Percentiles rank a stretch among this genome's conserved stretches.
phyloP scores from a whole-genome alignment of 1,284 basidiomycete genomes.

The Ceratobasidium theobromae region DNA sequence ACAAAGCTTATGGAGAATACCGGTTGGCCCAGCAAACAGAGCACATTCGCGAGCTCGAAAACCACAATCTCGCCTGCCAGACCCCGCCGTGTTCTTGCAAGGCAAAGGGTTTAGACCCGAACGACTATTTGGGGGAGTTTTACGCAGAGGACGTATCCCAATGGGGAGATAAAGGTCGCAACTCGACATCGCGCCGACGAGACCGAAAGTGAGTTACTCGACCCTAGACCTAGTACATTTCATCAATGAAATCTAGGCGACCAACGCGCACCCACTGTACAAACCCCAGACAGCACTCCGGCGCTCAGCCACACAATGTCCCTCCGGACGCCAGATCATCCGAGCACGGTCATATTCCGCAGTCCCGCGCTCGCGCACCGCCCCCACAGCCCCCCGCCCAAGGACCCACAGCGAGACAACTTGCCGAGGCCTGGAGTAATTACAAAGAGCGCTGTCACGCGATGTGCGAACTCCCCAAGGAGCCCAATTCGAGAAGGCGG shows the following conservation, averaged over 20 bases:
- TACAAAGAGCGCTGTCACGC: conserved; percentile 23
- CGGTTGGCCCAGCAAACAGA: conserved; percentile 13
- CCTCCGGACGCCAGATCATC: not conserved
- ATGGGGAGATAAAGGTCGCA: conserved; percentile 25
- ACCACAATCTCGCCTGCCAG: conserved; percentile 5
- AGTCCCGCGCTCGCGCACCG: conserved; percentile 17
- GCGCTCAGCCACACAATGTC: conserved; percentile 7
- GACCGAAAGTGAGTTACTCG: conserved; percentile 23
- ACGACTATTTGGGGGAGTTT: not conserved
- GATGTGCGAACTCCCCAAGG: conserved; percentile 2
- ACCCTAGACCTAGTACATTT: not conserved
- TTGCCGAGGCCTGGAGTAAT: conserved; percentile 20
- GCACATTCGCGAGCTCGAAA: conserved; percentile 14
- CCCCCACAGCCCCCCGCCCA: conserved; percentile 18
- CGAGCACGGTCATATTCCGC: not conserved
- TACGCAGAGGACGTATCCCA: conserved; percentile 11
- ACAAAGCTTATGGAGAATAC: conserved; percentile 26
- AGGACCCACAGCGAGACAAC: conserved; percentile 8
- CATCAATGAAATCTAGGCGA: conserved; percentile 13
- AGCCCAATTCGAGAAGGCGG: not conserved
- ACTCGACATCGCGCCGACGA: conserved; percentile 4
- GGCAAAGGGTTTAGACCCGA: not conserved
- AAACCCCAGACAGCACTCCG: not conserved
- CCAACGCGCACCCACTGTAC: conserved; percentile 21
- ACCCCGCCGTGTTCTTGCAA: conserved; percentile 21